Conservation (phyloP, 2,329 filamentous ascomycete species). For the Cadophora luteo-olivacea region DNA sequence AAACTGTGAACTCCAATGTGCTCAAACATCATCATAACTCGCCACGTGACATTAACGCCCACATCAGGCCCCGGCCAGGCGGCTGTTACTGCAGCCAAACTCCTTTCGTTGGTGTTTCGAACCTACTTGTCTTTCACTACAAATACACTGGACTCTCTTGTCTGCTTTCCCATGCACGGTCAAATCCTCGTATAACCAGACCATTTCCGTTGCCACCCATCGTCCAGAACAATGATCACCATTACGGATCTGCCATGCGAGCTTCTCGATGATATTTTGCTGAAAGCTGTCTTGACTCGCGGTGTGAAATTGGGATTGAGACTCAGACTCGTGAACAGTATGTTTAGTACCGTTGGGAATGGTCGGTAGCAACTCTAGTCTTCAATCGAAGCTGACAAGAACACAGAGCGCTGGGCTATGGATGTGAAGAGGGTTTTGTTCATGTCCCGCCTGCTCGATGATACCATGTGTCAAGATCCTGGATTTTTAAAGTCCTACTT, state of each 20-base stretch:
- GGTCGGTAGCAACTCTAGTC: background rate
- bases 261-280: background rate
- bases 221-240: background rate
- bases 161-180: too few relatives aligned
- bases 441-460: background rate
- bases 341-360: background rate
- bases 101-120: background rate
- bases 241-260: conserved; percentile 1
- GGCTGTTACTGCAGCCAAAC: background rate
- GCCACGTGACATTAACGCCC: background rate
- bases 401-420: background rate
- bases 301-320: conserved; percentile 3
- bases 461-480: background rate
- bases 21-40: too few relatives aligned
- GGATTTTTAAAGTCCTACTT: background rate
- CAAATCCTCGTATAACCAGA: too few relatives aligned
- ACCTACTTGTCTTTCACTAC: background rate
- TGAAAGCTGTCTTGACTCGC: background rate
- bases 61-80: background rate
- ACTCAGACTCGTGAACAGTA: conserved; percentile 14
- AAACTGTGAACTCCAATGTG: background rate
- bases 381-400: background rate
- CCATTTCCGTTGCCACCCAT: too few relatives aligned
- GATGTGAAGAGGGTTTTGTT: conserved; percentile 1
- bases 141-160: too few relatives aligned